Evolutionary conservation across 2,329 filamentous ascomycete genomes (phyloP).

Genomic region (Aspergillus versicolor): DNA sequence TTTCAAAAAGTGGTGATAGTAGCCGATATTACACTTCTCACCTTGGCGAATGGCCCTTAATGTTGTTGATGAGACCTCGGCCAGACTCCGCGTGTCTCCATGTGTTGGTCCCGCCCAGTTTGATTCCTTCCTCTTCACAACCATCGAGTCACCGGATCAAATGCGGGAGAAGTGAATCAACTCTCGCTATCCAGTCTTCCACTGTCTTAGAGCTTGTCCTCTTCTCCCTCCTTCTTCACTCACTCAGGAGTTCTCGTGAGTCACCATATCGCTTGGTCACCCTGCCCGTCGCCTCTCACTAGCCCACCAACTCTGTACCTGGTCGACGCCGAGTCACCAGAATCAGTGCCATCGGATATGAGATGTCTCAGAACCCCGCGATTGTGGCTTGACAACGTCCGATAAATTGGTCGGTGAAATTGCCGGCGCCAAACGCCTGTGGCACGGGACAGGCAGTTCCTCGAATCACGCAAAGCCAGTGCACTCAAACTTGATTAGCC

Average conservation of each 20-base stretch:
- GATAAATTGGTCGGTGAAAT: not conserved
- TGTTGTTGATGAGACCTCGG: not conserved
- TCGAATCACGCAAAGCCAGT: not conserved
- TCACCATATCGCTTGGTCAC: not conserved
- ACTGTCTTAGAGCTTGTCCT: not conserved
- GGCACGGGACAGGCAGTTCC: not conserved
- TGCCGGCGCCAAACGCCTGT: not conserved
- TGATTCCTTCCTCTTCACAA: not conserved
- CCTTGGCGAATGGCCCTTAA: not conserved
- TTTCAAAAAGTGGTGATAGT: not conserved
- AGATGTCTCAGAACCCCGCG: slow-evolving; percentile 11
- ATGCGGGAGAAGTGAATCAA: not conserved
- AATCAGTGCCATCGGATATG: not conserved
- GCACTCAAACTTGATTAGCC: slow-evolving; percentile 3
- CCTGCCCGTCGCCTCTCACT: not conserved
- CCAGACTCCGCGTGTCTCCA: not conserved
- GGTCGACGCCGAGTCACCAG: slow-evolving; percentile 3
- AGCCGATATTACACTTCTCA: not conserved
- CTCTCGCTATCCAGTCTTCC: not conserved
- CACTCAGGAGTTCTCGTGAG: not conserved
- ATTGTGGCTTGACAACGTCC: slow-evolving; percentile 6
- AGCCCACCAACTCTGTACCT: not conserved
- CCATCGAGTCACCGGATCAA: not conserved
- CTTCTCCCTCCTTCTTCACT: not conserved
- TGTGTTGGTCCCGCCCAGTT: not conserved